phyloP scores from a whole-genome alignment of 441 rosid genomes.

The Melastoma candidum region DNA sequence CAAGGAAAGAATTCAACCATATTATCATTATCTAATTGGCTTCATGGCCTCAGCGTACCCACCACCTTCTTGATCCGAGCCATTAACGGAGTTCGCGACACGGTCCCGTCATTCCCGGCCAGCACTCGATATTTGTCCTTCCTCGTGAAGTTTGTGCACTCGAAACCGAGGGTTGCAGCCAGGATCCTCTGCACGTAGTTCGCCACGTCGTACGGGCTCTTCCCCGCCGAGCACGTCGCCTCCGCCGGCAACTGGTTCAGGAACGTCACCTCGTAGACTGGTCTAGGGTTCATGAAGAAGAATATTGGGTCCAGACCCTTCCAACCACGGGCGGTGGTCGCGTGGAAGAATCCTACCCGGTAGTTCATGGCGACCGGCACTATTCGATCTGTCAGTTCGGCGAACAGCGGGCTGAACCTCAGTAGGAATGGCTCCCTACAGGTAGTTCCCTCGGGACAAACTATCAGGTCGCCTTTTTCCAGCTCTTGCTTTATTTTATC shows the following conservation, averaged over 20 bases:
- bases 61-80: slow-evolving; percentile 48
- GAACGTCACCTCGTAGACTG: slow-evolving; percentile 82
- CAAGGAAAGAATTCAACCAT: too few relatives aligned
- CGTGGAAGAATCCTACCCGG: slow-evolving; percentile 86
- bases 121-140: slow-evolving; percentile 76
- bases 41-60: slow-evolving; percentile 43
- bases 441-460: slow-evolving; percentile 89
- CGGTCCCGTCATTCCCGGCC: slow-evolving; percentile 86
- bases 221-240: slow-evolving; percentile 81
- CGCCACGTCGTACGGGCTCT: slow-evolving; percentile 82
- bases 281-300: slow-evolving; percentile 94
- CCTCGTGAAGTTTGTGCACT: slow-evolving; percentile 85
- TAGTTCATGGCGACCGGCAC: slow-evolving; percentile 92
- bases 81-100: slow-evolving; percentile 36
- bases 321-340: slow-evolving; percentile 89
- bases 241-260: slow-evolving; percentile 70
- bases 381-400: slow-evolving; percentile 68
- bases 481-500: slow-evolving; percentile 48
- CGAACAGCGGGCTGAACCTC: slow-evolving; percentile 76
- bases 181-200: slow-evolving; percentile 80
- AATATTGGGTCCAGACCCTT: slow-evolving; percentile 79
- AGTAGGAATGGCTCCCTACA: slow-evolving; percentile 81
- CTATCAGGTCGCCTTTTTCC: slow-evolving; percentile 57
- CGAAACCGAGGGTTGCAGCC: slow-evolving; percentile 79
- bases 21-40: too few relatives aligned